phyloP scores from a whole-genome alignment of 768 basidiomycete species.

The Agaricus bisporus region DNA sequence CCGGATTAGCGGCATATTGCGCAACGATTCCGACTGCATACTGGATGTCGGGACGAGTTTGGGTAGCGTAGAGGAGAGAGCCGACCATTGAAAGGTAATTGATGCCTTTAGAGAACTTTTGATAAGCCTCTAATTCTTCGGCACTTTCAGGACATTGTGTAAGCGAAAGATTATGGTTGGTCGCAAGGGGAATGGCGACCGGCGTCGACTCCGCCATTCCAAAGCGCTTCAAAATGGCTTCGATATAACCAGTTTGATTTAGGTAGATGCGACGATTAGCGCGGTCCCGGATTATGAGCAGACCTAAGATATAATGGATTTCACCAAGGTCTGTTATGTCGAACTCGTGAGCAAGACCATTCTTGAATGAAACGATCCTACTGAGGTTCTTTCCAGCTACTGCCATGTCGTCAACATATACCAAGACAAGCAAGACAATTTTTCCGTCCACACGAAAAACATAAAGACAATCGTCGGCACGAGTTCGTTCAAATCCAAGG shows the following conservation, averaged over 20 bases:
- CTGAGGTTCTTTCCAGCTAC: not conserved
- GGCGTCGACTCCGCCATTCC: constrained; percentile 15
- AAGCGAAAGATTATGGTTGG: not conserved
- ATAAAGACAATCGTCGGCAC: not conserved
- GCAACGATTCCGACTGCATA: constrained; percentile 5
- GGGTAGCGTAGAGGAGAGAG: not conserved
- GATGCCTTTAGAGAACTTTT: constrained; percentile 2
- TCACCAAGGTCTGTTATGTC: constrained; percentile 21
- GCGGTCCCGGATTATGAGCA: constrained; percentile 17
- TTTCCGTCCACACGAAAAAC: constrained; percentile 15
- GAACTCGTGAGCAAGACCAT: constrained; percentile 10
- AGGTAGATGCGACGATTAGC: constrained; percentile 16
- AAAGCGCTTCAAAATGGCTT: constrained; percentile 15
- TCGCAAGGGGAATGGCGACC: constrained; percentile 15
- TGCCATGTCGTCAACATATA: constrained; percentile 15
- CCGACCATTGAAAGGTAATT: constrained; percentile 3
- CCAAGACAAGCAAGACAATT: constrained; percentile 17
- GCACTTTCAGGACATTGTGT: not conserved
- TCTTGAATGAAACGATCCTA: not conserved
- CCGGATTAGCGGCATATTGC: constrained; percentile 11
- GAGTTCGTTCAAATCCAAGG: constrained; percentile 8
- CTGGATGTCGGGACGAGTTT: constrained; percentile 7
- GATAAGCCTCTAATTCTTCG: not conserved
- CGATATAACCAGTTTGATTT: constrained; percentile 19
- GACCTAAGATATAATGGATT: constrained; percentile 22